These are phyloP conservation scores for Nannochloropsis granulata DNA, from an alignment of 108 stramenopile genomes.

Conservation along the genomic window DNA sequence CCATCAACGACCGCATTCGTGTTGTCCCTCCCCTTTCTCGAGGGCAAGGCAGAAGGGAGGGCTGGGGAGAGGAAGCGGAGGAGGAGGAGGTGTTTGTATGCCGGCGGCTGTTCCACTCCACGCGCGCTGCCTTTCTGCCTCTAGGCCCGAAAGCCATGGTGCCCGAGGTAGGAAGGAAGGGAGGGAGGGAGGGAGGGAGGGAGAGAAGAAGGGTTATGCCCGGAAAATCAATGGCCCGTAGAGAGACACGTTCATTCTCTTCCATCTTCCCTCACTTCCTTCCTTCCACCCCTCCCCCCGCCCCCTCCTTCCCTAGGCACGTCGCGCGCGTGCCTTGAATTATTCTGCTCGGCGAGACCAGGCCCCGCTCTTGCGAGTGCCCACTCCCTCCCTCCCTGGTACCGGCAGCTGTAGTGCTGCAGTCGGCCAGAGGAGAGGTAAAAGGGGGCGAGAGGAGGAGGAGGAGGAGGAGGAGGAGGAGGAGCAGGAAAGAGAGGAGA, in stretches of 20 bases:
- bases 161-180: not conserved
- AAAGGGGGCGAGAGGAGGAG: not conserved
- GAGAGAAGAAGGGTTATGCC: not conserved
- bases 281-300: not conserved
- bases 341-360: no score
- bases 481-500: not conserved
- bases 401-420: not conserved
- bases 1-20: not conserved
- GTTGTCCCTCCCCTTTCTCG: not conserved
- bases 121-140: no score
- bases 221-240: not conserved
- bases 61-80: not conserved
- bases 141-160: no score
- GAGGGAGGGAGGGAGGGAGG: not conserved
- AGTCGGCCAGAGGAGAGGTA: not conserved
- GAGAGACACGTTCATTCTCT: not conserved
- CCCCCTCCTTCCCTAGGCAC: not conserved
- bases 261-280: not conserved
- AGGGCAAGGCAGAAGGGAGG: not conserved
- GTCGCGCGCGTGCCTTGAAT: no score
- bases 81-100: not conserved
- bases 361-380: not conserved
- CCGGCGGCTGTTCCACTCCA: not conserved
- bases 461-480: not conserved
- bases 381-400: not conserved